Conservation (phyloP, 495 filamentous ascomycete genomes). For the Xylaria acuta region DNA sequence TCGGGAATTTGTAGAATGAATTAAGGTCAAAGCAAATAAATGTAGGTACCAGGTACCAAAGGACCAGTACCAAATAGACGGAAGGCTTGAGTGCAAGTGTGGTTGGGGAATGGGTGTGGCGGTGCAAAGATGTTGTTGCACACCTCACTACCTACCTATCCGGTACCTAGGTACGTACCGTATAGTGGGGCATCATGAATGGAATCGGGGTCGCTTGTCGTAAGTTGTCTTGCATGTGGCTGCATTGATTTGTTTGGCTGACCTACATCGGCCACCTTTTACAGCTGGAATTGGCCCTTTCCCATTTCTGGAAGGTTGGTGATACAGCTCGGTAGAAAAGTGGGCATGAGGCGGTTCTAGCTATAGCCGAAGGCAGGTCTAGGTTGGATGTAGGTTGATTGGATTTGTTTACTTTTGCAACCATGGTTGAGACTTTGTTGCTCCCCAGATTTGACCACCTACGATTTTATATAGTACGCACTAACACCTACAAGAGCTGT, state of each 20-base stretch:
- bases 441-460: neutral
- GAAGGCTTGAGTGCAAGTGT: slow-evolving; percentile 8
- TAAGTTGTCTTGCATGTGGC: slow-evolving; percentile 14
- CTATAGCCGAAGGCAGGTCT: neutral
- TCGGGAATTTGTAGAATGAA: neutral
- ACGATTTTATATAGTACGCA: neutral
- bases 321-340: neutral
- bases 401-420: slow-evolving; percentile 21
- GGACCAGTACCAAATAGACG: neutral
- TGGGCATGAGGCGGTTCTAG: neutral
- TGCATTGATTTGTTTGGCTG: neutral
- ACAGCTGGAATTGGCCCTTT: neutral
- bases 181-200: too few species aligned
- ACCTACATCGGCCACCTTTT: neutral
- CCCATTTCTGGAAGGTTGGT: neutral
- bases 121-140: neutral
- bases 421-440: neutral
- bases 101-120: neutral
- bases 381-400: too few species aligned
- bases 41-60: too few species aligned
- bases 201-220: too few species aligned
- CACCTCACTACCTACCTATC: neutral
- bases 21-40: neutral
- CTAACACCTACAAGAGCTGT: neutral
- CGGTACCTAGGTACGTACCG: neutral